Base-by-base conservation (phyloP, 768 basidiomycete genomes). In the Lactarius pseudohatsudake region DNA sequence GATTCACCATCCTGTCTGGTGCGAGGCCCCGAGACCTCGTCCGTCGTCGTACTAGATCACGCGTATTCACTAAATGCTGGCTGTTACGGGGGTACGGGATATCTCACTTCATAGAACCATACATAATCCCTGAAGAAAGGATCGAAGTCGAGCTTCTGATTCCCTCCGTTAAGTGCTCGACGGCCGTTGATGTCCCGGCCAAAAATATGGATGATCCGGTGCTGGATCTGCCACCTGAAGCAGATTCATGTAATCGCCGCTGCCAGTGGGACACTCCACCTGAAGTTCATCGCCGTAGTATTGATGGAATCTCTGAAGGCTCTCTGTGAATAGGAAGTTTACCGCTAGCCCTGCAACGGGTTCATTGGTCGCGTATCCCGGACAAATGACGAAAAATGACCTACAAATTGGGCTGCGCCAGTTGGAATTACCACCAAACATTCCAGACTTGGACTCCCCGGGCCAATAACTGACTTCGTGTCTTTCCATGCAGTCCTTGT, bases 401-500 rank as follows among this genome's bases (percentile, higher is more conserved):
- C 78, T 71, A 91, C 90, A 92, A 64, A 92, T 90, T 4, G 91
- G 90, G n/a, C 94, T 94, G 75, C 94, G 81, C 94, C 94, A 96
- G 71, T 95, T 96, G n/a, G 93, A 95, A 74, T 95, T 96, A n/a
- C 93, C 94, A 61, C 95, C 94, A 76, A 97, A 96, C 96, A 99
- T 99, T 57, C 95, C 96, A 13, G 93, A 95, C 72, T 85, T 86
- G 2, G 96, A 98, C 75, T 99, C 97, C 10, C 96, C 97, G 1
- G 97, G 96, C 97, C 97, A 98, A 77, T 98, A 99, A 40, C 86
- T 85, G 36, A 98, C 93, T 73, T 94, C 92, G 74, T 97, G 92
- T 50, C 88, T 84, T 71, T 98, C 92, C 93, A 99, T 4, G 97
- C 91, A 82, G 13, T 94, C 89, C 76, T 94, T 86, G 78, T 99